phyloP scores from a whole-genome alignment of 768 basidiomycete species.

The Tylopilus cervinicoccineus region DNA sequence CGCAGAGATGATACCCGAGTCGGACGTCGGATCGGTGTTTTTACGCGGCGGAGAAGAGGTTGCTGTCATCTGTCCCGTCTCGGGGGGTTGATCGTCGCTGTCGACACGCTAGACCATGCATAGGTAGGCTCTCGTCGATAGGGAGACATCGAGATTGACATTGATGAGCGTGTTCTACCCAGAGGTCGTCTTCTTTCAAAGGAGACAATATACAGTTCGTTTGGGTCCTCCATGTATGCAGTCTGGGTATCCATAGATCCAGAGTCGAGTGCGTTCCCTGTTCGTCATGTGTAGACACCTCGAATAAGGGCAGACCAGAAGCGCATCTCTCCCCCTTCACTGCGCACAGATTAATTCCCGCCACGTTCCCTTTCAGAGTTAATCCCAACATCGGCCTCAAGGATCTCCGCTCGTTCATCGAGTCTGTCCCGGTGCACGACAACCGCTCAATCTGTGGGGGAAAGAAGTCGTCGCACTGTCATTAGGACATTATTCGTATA shows the following conservation, averaged over 20 bases:
- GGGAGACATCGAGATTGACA: too few species aligned
- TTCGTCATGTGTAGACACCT: too few species aligned
- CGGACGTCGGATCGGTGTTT: conserved; percentile 32
- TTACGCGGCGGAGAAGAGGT: conserved; percentile 73
- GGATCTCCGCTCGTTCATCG: conserved; percentile 47
- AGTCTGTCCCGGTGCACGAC: conserved; percentile 39
- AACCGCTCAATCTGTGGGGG: conserved; percentile 49
- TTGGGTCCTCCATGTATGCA: too few species aligned
- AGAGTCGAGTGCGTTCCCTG: too few species aligned
- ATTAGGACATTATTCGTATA: conserved; percentile 58
- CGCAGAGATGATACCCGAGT: conserved; percentile 72
- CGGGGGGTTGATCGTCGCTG: conserved; percentile 52
- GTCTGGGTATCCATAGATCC: too few species aligned
- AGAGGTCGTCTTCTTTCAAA: too few species aligned
- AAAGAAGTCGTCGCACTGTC: conserved; percentile 45
- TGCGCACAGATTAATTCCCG: conserved; percentile 31
- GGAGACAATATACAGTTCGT: too few species aligned
- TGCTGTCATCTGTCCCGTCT: conserved; percentile 78
- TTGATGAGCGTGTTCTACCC: too few species aligned
- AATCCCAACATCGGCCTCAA: conserved; percentile 38
- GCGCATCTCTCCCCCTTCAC: conserved; percentile 30
- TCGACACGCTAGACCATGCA: too few species aligned
- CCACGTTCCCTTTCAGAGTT: conserved; percentile 43
- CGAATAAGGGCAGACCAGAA: not conserved
- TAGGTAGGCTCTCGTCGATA: too few species aligned